These are phyloP conservation scores for Boletus coccyginus DNA, from an alignment of 768 basidiomycete species.

Conservation along the genomic window DNA sequence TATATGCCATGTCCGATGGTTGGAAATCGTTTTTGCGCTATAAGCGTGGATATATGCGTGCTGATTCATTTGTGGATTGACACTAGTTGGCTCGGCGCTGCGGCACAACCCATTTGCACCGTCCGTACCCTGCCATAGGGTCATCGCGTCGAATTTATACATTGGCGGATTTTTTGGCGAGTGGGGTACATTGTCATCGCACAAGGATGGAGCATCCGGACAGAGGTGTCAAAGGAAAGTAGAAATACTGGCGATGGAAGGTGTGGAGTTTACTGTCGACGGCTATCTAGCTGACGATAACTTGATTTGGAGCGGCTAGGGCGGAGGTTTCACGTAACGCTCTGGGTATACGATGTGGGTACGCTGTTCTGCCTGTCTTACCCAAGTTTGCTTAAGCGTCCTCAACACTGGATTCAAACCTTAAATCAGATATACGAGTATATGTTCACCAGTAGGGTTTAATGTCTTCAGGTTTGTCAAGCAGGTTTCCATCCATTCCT, in stretches of 20 bases:
- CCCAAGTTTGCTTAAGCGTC: too few relatives aligned
- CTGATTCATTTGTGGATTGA: background rate
- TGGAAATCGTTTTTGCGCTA: background rate
- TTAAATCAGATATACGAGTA: background rate
- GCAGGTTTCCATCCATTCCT: conserved; percentile 67
- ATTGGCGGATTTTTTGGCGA: conserved; percentile 66
- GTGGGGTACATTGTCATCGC: conserved; percentile 40
- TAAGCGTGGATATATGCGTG: background rate
- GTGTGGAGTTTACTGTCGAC: conserved; percentile 45
- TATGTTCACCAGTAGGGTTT: background rate
- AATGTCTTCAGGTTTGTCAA: conserved; percentile 41
- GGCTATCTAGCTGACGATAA: conserved; percentile 38
- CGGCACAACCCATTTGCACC: conserved; percentile 67
- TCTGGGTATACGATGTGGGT: background rate
- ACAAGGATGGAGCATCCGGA: conserved; percentile 26
- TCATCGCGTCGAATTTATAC: conserved; percentile 58
- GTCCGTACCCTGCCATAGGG: conserved; percentile 65
- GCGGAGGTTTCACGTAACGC: background rate
- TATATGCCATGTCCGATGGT: background rate
- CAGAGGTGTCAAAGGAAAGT: conserved; percentile 46
- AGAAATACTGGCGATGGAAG: conserved; percentile 49
- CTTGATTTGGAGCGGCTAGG: conserved; percentile 15
- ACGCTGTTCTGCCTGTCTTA: background rate
- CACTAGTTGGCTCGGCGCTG: conserved; percentile 58
- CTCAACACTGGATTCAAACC: background rate